Base-by-base conservation (phyloP, 306 rosid species). In the Argentina anserina region DNA sequence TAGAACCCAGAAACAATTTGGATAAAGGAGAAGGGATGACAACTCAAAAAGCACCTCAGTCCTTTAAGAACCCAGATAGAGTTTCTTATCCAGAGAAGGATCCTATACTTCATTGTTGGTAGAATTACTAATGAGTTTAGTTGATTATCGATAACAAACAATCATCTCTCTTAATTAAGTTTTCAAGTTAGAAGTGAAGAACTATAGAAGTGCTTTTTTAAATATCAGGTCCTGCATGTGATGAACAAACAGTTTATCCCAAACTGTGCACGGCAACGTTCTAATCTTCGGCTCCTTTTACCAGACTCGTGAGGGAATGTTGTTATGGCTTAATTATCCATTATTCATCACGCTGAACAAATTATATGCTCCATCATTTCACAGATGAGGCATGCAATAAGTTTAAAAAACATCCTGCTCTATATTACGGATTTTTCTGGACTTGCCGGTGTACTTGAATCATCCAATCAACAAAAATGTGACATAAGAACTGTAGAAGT, bases 401-500 rank as follows among this genome's bases (percentile, higher is more conserved):
- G 69, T 73, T 77, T 72, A 75, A 74, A 34, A 69, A 71, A 78
- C 66, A 39, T 71, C 78, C 71, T 74, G 81, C 92, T 86, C 73
- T 74, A 76, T 34, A 77, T 79, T 83, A 87, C 33, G 84, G 82
- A 81, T 80, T 86, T 81, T 91, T 96, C 86, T 91, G 99, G 75
- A 95, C 93, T 90, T 88, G 97, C 62, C 93, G 89, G 65, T 84
- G 89, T 80, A 91, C 69, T 83, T 91, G 99, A 76, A 95, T 76
- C 84, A 91, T 79, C 97, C 99, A 95, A 71, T 95, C 99, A 65
- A 84, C 72, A 81, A n/a, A n/a, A n/a, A n/a, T n/a, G n/a, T n/a
- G n/a, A n/a, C n/a, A n/a, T n/a, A n/a, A n/a, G n/a, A n/a, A n/a
- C n/a, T n/a, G n/a, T n/a, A n/a, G n/a, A n/a, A n/a, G n/a, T n/a